Conservation (phyloP, 169 alveolate species). For the Fabrea salina region DNA sequence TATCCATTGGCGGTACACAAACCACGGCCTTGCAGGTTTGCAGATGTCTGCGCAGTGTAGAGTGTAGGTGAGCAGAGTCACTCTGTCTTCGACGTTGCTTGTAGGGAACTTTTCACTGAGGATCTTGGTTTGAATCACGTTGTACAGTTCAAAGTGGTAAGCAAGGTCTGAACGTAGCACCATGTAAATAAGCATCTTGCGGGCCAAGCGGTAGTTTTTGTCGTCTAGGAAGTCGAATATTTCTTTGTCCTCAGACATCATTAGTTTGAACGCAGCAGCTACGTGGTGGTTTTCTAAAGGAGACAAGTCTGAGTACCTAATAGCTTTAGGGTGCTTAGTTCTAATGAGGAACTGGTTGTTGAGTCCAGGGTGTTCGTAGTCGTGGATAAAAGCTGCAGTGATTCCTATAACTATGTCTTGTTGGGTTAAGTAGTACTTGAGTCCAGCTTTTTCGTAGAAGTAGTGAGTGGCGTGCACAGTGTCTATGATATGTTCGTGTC, state of each 20-base stretch:
- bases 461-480: constrained; percentile 69
- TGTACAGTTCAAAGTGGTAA: constrained; percentile 56
- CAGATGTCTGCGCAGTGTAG: constrained; percentile 55
- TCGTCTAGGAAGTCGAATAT: constrained; percentile 50
- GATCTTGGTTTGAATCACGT: constrained; percentile 58
- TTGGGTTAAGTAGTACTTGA: constrained; percentile 44
- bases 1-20: constrained; percentile 73
- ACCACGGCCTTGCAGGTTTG: constrained; percentile 64
- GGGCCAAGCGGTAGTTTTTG: constrained; percentile 37
- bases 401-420: constrained; percentile 60
- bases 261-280: constrained; percentile 67
- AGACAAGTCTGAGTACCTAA: constrained; percentile 71
- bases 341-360: constrained; percentile 68
- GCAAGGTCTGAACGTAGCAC: constrained; percentile 68
- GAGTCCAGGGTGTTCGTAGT: constrained; percentile 84
- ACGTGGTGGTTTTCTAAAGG: constrained; percentile 78
- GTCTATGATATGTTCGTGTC: constrained; percentile 54
- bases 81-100: constrained; percentile 56
- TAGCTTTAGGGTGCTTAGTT: constrained; percentile 74
- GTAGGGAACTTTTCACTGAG: constrained; percentile 55
- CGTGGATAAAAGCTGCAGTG: constrained; percentile 74
- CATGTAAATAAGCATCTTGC: constrained; percentile 61
- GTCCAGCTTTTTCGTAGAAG: constrained; percentile 48
- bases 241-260: constrained; percentile 21
- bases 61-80: constrained; percentile 38